A percentile compares a stretch with the other conserved stretches of the same genome.
Evolutionary conservation across 805 yeast genomes (phyloP).

Genomic region (Suhomyces sp.): DNA sequence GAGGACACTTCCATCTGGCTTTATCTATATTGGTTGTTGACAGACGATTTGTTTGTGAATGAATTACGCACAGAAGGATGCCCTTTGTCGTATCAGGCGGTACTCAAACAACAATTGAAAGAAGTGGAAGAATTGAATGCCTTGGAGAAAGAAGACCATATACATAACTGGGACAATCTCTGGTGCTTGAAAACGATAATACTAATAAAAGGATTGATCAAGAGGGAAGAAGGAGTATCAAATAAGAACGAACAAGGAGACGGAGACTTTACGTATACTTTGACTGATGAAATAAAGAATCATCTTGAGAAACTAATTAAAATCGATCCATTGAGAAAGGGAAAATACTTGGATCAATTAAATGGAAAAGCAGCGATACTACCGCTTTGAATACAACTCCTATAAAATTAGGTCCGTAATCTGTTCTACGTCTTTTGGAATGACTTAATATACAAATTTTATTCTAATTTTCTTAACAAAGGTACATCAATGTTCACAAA

Average conservation of each 20-base stretch:
- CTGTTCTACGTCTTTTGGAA: too few species aligned
- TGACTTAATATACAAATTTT: too few species aligned
- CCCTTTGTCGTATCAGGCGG: slow-evolving; percentile 29
- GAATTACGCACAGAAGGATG: slow-evolving; percentile 16
- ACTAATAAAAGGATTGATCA: slow-evolving; percentile 38
- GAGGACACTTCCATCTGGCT: slow-evolving; percentile 94
- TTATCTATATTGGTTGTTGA: slow-evolving; percentile 76
- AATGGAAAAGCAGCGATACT: slow-evolving; percentile 3
- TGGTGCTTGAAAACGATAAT: slow-evolving; percentile 75
- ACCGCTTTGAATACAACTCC: too few species aligned
- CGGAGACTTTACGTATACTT: slow-evolving; percentile 15
- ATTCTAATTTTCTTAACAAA: too few species aligned
- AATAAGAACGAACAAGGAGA: slow-evolving; percentile 5
- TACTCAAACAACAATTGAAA: slow-evolving; percentile 47
- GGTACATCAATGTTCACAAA: slow-evolving; percentile 39
- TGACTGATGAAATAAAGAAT: slow-evolving; percentile 28
- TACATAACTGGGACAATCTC: slow-evolving; percentile 51
- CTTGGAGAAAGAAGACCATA: slow-evolving; percentile 66
- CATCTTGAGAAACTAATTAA: slow-evolving; percentile 45
- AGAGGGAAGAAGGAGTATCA: slow-evolving; percentile 7
- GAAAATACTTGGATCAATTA: slow-evolving; percentile 52
- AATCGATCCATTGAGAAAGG: slow-evolving; percentile 64
- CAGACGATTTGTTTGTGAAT: slow-evolving; percentile 40
- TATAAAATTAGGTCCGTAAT: too few species aligned
- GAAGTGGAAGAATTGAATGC: slow-evolving; percentile 63